Conservation (phyloP, 805 yeast genomes). For the Yamadazyma endophytica region DNA sequence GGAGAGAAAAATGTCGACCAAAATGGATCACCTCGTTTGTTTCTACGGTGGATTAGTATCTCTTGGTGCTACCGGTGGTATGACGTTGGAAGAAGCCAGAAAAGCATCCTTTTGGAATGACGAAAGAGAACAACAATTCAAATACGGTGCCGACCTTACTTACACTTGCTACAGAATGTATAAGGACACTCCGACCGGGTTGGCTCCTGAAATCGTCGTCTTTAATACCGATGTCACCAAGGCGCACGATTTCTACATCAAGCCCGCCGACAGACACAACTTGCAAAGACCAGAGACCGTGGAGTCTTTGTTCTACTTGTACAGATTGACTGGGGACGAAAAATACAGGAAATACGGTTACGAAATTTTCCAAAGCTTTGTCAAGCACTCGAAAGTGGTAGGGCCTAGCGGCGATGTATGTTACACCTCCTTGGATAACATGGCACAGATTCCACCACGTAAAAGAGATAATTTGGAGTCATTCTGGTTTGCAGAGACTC, state of each 20-base stretch:
- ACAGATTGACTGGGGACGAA: slow-evolving; percentile 73
- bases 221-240: slow-evolving; percentile 56
- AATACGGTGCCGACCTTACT: slow-evolving; percentile 69
- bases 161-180: slow-evolving; percentile 84
- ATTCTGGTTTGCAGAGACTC: slow-evolving; percentile 91
- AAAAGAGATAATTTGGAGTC: slow-evolving; percentile 77
- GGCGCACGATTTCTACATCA: slow-evolving; percentile 59
- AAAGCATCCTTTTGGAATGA: slow-evolving; percentile 53
- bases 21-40: slow-evolving; percentile 93
- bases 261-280: slow-evolving; percentile 73
- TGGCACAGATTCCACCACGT: slow-evolving; percentile 52
- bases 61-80: slow-evolving; percentile 83
- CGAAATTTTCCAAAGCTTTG: slow-evolving; percentile 73
- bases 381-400: slow-evolving; percentile 49
- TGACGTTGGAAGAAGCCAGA: slow-evolving; percentile 51
- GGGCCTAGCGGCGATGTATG: slow-evolving; percentile 40
- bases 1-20: slow-evolving; percentile 53
- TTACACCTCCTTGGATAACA: slow-evolving; percentile 66
- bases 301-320: slow-evolving; percentile 77
- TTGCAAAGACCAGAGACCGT: slow-evolving; percentile 93
- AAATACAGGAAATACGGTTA: slow-evolving; percentile 88
- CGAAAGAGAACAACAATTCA: slow-evolving; percentile 57
- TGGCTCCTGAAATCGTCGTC: slow-evolving; percentile 84
- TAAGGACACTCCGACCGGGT: slow-evolving; percentile 65
- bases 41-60: slow-evolving; percentile 88